phyloP scores from a whole-genome alignment of 352 stramenopile species.

The Thraustochytrium sp. region DNA sequence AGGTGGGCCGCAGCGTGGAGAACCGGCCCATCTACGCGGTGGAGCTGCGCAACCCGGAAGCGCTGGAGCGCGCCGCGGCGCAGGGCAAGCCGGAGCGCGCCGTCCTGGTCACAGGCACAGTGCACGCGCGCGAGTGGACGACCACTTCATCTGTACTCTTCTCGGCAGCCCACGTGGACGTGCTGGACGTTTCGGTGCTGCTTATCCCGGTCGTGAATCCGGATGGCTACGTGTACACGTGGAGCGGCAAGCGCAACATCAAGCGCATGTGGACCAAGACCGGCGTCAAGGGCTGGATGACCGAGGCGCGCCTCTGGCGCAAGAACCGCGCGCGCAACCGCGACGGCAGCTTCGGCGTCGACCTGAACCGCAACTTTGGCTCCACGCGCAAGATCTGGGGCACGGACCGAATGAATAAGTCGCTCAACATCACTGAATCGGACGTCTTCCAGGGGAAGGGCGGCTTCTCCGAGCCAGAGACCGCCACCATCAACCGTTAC shows the following conservation, averaged over 20 bases:
- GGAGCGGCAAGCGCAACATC: not conserved
- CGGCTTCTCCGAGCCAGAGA: conserved; percentile 36
- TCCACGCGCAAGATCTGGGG: not conserved
- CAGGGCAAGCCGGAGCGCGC: not conserved
- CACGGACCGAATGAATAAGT: conserved; percentile 34
- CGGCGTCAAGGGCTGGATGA: not conserved
- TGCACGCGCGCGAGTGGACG: conserved; percentile 43
- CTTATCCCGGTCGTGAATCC: conserved; percentile 31
- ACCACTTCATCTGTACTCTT: conserved; percentile 18
- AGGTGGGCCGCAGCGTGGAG: conserved; percentile 24
- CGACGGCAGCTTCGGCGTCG: conserved; percentile 35
- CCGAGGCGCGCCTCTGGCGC: conserved; percentile 12
- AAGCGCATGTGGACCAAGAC: conserved; percentile 41
- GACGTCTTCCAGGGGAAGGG: conserved; percentile 39
- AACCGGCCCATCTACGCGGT: conserved; percentile 38
- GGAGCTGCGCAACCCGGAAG: conserved; percentile 21
- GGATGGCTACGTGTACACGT: conserved; percentile 41
- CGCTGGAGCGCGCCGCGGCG: not conserved
- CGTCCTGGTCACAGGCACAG: conserved; percentile 18
- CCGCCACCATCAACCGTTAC: not conserved
- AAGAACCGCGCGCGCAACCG: conserved; percentile 25
- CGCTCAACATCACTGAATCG: conserved; percentile 32
- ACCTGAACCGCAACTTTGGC: conserved; percentile 43
- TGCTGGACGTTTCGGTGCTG: not conserved
- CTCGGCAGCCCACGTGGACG: not conserved